Base-by-base conservation (phyloP, 2,329 filamentous ascomycete genomes). In the Monilinia vaccinii-corymbosi region DNA sequence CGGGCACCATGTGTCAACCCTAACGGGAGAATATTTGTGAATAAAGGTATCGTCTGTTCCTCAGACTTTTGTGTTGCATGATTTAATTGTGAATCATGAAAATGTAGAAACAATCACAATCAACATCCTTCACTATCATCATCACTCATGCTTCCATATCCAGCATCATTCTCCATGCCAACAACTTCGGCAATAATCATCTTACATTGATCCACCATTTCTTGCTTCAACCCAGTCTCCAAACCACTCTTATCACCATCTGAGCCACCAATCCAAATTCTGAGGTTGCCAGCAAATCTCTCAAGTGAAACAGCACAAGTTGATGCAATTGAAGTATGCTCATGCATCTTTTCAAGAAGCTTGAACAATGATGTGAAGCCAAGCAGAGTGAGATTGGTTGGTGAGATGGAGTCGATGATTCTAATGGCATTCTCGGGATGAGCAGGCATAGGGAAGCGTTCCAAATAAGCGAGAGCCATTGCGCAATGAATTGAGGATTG, bases 161-260 rank as follows among this genome's bases (percentile, higher is more conserved):
- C 83, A 1, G 79, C 75, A 65, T 86, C 83, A 48, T 60, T 82
- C 78, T 83, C 79, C 78, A 86, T 84, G 10, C 83, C 82, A 9
- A 84, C 77, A 42, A 82, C 73, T 53, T 74, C 77, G 69, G 81
- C 83, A 16, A 79, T 82, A 40, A 86, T 77, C 13, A 71, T 68
- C 21, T 86, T 70, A 62, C 83, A 86, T 56, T 77, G 75, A 53
- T 81, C 77, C 4, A 86, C 78, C 65, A 85, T 77, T 63, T 75
- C 75, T 60, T 77, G 76, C 60, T 81, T 78, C n/a, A 82, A 71
- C 16, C 77, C 75, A 2, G 74, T 73, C 21, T 76, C 74, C n/a
- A 86, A 72, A 2, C 79, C 80, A 53, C 76, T 77, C 59, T 76
- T 76, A 51, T 78, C 78, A 23, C 80, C 81, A 3, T 77, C 73